Evolutionary conservation across 2,329 filamentous ascomycete genomes (phyloP), one percentile per base, ranked within the genome.

Genomic region (Atkinsonella texensis): DNA sequence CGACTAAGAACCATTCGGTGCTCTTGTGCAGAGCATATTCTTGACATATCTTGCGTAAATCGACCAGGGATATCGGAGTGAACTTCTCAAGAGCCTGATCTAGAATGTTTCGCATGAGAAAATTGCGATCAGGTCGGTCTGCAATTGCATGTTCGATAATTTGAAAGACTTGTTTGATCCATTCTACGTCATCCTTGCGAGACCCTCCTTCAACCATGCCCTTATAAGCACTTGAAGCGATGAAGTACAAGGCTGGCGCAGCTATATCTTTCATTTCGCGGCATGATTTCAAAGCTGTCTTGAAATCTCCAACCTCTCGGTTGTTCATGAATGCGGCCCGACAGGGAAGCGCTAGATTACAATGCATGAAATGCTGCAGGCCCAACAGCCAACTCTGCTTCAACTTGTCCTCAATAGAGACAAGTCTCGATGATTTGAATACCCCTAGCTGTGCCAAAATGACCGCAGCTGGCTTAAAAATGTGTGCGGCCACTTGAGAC

Each of bases 321-420:
- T 66, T 67, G 51, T 68, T 70, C 15, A 75, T 55, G 52, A 75
- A 81, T 1, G 65, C 63, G 1, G 72, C 68, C 52, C 74, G 70
- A 1, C 74, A 72, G 0, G 77, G 77, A 2, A 77, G 67, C 45
- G 80, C 70, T 51, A 81, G 64, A 56, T 72, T 76, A 33, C 69
- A 69, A 44, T 71, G 70, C 57, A 80, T 65, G 47, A 81, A 76
- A 2, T 62, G 67, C 48, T 72, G 69, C 1, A 81, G 62, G 43
- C 74, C 72, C 3, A 60, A 59, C 1, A 64, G 62, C 79, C 78
- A 81, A 57, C 53, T 58, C 42, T 56, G 45, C 35, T 54, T 56
- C 49, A 66, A 35, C 49, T 32, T 20, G 42, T 60, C 59, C 20
- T 44, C 49, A 18, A 56, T 49, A 0, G 52, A 49, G 2, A 49